Evolutionary conservation across 1,284 basidiomycete species (phyloP).

Genomic region (Limonomyces culmigenus): DNA sequence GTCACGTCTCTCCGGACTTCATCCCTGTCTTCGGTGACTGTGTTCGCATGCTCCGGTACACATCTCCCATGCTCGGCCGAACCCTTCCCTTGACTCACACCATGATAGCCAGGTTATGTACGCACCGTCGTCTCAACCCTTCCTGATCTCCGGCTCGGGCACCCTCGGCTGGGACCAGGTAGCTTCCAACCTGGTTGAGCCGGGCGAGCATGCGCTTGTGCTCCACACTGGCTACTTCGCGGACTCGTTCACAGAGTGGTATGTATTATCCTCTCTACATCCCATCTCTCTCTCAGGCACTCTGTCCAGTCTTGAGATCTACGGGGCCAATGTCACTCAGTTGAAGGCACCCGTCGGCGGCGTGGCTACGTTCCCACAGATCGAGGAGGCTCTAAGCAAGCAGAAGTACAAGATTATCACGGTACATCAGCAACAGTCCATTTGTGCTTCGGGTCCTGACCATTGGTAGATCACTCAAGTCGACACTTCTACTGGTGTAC

Average conservation of each 20-base stretch:
- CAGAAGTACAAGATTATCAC: constrained; percentile 70
- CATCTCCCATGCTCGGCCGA: constrained; percentile 1
- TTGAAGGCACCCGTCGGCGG: constrained; percentile 74
- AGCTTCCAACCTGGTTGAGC: constrained; percentile 69
- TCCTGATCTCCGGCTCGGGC: constrained; percentile 87
- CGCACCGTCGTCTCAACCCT: constrained; percentile 66
- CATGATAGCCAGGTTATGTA: constrained; percentile 51
- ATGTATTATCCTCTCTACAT: constrained; percentile 1
- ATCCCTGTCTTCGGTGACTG: constrained; percentile 82
- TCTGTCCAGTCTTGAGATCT: constrained; percentile 53
- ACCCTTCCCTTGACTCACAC: background rate
- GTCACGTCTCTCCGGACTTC: constrained; percentile 87
- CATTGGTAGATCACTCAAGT: constrained; percentile 85
- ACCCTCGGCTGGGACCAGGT: constrained; percentile 89
- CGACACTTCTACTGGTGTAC: constrained; percentile 79
- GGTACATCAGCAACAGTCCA: background rate
- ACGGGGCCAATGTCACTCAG: constrained; percentile 84
- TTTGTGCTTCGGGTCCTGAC: background rate
- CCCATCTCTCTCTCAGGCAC: background rate
- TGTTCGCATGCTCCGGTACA: constrained; percentile 69
- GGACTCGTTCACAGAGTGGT: constrained; percentile 74
- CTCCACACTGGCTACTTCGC: constrained; percentile 84
- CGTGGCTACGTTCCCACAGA: constrained; percentile 43
- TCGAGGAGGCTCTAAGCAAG: constrained; percentile 60
- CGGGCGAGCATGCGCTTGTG: constrained; percentile 69